Percentiles rank a stretch among this genome's conserved stretches.
Evolutionary conservation across 1,139 yeast genomes (phyloP).

Genomic region (Yamadazyma oceani): DNA sequence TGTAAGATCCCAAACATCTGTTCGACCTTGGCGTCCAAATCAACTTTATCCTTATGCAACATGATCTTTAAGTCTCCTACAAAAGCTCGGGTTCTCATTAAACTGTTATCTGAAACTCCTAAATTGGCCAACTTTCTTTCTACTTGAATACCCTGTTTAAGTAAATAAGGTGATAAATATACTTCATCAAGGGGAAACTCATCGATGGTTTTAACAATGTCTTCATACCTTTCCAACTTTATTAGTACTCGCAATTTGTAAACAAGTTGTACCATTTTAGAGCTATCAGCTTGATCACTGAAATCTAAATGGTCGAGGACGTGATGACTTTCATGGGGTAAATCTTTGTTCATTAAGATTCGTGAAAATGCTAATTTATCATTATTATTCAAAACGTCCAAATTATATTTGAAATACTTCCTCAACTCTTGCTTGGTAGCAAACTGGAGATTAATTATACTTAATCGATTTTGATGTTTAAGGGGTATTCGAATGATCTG

Average conservation of each 20-base stretch:
- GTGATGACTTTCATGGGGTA: constrained; percentile 24
- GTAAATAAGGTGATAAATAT: constrained; percentile 35
- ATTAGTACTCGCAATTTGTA: constrained; percentile 25
- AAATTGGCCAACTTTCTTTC: constrained; percentile 23
- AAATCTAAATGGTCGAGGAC: constrained; percentile 24
- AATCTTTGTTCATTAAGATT: constrained; percentile 30
- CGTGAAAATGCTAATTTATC: constrained; percentile 33
- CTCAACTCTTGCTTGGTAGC: constrained; percentile 19
- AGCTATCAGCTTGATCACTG: constrained; percentile 19
- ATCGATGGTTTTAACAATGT: constrained; percentile 22
- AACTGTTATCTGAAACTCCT: constrained; percentile 5
- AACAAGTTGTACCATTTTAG: constrained; percentile 26
- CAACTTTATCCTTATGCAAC: constrained; percentile 29
- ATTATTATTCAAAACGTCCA: constrained; percentile 22
- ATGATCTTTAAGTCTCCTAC: constrained; percentile 35
- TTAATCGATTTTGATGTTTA: constrained; percentile 16
- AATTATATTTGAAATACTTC: constrained; percentile 15
- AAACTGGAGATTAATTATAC: constrained; percentile 15
- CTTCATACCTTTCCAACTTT: constrained; percentile 19
- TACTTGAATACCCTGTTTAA: constrained; percentile 31
- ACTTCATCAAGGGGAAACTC: constrained; percentile 32
- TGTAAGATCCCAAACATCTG: constrained; percentile 27
- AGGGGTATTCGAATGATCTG: constrained; percentile 16
- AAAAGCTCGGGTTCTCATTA: constrained; percentile 26
- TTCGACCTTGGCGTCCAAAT: constrained; percentile 20